Percentiles rank a stretch among this genome's conserved stretches.
Conservation (phyloP, 306 rosid genomes). For the Neltuma alba region DNA sequence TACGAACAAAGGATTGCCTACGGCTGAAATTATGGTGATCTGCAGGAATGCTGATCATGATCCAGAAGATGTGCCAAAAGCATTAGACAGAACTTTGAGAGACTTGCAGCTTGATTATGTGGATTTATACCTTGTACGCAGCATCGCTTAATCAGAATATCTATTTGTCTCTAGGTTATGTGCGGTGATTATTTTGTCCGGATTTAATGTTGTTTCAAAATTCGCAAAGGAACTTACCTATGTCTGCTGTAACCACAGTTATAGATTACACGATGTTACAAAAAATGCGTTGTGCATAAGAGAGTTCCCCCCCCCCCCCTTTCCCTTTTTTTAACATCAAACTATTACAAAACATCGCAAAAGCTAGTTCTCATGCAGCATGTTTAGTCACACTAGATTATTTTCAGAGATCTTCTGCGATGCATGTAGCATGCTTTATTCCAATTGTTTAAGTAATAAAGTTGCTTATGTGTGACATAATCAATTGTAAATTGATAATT, state of each 20-base stretch:
- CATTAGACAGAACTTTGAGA: constrained; percentile 66
- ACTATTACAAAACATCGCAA: not conserved
- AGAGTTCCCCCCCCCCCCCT: not conserved
- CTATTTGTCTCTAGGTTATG: too few species aligned
- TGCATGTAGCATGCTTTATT: constrained; percentile 6
- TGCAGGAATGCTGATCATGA: constrained; percentile 78
- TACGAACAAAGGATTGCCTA: too few species aligned
- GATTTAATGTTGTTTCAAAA: not conserved
- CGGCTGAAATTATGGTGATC: too few species aligned
- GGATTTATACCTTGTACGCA: constrained; percentile 82
- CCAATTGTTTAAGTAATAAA: not conserved
- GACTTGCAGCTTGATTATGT: constrained; percentile 84
- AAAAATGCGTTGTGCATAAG: not conserved
- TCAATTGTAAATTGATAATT: constrained; percentile 24
- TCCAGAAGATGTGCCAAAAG: constrained; percentile 74
- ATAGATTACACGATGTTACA: constrained; percentile 9
- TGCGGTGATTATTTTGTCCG: constrained; percentile 1
- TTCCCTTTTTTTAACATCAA: not conserved
- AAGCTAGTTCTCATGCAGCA: constrained; percentile 2
- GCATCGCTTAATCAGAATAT: constrained; percentile 22
- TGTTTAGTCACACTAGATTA: constrained; percentile 5
- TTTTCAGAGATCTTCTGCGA: not conserved
- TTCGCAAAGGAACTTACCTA: too few species aligned
- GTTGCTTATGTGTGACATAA: constrained; percentile 19
- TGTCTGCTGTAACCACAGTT: too few species aligned